Conservation (phyloP, 1,284 basidiomycete genomes). For the Moesziomyces antarcticus region DNA sequence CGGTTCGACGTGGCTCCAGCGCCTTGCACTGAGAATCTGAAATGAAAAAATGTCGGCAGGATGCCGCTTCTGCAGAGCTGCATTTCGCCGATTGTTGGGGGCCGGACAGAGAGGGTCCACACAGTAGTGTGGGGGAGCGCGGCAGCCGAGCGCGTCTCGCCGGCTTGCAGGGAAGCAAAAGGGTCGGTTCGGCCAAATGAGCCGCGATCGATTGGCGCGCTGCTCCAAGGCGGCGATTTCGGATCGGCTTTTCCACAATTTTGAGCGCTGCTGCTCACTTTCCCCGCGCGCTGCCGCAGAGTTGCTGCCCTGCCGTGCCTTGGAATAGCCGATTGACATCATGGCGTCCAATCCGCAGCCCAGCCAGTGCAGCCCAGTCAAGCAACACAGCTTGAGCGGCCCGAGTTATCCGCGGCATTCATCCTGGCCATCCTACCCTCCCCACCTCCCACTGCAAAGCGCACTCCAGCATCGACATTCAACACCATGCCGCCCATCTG, state of each 20-base stretch:
- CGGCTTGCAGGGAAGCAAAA: too few relatives aligned
- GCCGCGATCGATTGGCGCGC: background rate
- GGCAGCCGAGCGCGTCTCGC: background rate
- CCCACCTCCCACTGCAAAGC: background rate
- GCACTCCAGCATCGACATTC: background rate
- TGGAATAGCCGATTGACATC: slow-evolving; percentile 1
- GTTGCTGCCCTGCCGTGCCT: too few relatives aligned
- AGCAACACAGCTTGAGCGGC: too few relatives aligned
- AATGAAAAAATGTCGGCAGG: too few relatives aligned
- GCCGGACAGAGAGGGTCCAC: too few relatives aligned
- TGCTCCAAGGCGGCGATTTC: too few relatives aligned
- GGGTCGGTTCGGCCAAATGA: background rate
- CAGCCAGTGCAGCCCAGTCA: too few relatives aligned
- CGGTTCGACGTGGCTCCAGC: too few relatives aligned
- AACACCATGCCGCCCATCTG: background rate
- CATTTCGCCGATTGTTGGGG: background rate
- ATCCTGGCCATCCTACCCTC: background rate
- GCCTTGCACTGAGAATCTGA: too few relatives aligned
- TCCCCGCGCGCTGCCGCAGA: background rate
- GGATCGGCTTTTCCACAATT: too few relatives aligned
- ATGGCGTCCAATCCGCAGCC: background rate
- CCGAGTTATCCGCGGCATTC: too few relatives aligned
- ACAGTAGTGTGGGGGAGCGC: too few relatives aligned
- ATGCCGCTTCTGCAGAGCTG: background rate
- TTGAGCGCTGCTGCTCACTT: background rate